Conservation (phyloP, 257 asterid genomes). For the Cruciata laevipes region DNA sequence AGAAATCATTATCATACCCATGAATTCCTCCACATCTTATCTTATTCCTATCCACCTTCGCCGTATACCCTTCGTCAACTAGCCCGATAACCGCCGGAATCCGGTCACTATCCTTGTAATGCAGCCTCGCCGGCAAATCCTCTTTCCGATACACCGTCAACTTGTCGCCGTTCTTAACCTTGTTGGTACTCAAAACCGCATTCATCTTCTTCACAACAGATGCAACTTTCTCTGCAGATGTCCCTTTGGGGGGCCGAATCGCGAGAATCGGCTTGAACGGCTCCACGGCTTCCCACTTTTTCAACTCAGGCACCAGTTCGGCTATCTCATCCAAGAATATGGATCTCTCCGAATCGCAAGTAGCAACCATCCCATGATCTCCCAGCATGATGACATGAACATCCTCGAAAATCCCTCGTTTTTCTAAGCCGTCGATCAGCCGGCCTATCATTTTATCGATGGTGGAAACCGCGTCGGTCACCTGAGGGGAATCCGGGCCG, state of each 20-base stretch:
- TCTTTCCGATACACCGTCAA: constrained; percentile 58
- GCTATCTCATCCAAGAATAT: constrained; percentile 50
- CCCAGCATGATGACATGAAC: neutral
- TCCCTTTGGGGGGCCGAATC: constrained; percentile 37
- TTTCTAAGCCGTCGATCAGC: neutral
- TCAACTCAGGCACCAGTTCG: constrained; percentile 37
- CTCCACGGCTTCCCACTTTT: constrained; percentile 40
- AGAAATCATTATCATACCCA: constrained; percentile 58
- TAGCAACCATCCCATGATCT: constrained; percentile 70
- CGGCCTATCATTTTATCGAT: neutral
- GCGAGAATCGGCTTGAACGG: constrained; percentile 48
- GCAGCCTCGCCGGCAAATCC: constrained; percentile 50
- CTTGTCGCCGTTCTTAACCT: constrained; percentile 41
- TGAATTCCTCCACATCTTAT: constrained; percentile 71
- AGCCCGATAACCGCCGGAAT: constrained; percentile 62
- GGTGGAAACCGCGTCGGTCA: neutral
- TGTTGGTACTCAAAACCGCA: constrained; percentile 44
- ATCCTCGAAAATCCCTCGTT: neutral
- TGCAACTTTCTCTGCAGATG: constrained; percentile 16
- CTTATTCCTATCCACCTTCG: constrained; percentile 29
- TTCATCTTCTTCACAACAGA: constrained; percentile 44
- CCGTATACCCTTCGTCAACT: constrained; percentile 46
- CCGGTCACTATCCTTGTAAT: constrained; percentile 42
- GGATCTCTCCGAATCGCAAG: constrained; percentile 44
- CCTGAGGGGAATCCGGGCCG: neutral